Conservation (phyloP, 1,284 basidiomycete genomes). For the Rugosomyces carneus region DNA sequence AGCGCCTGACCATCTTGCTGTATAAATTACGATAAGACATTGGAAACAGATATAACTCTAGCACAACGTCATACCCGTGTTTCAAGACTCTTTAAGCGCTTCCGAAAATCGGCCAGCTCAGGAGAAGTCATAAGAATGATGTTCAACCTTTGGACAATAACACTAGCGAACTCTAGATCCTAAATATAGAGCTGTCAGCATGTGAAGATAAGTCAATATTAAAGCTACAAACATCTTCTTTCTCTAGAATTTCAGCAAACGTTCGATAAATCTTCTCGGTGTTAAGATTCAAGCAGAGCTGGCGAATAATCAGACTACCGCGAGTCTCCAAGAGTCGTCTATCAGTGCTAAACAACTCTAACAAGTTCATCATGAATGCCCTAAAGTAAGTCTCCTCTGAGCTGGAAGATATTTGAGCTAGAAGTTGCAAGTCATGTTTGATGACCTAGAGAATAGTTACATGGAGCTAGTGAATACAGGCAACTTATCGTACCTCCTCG, state of each 20-base stretch:
- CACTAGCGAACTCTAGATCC: slow-evolving; percentile 95
- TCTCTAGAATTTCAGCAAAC: slow-evolving; percentile 95
- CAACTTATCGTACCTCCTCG: slow-evolving; percentile 69
- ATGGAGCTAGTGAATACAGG: not conserved
- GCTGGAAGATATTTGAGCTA: slow-evolving; percentile 94
- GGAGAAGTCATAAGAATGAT: slow-evolving; percentile 96
- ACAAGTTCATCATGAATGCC: slow-evolving; percentile 90
- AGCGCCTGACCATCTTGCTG: slow-evolving; percentile 91
- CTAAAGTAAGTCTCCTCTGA: slow-evolving; percentile 96
- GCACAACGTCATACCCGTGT: slow-evolving; percentile 61
- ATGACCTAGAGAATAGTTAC: slow-evolving; percentile 58
- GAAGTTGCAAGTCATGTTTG: slow-evolving; percentile 90
- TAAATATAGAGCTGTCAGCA: slow-evolving; percentile 23
- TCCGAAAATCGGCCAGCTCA: slow-evolving; percentile 90
- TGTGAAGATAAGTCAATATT: not conserved
- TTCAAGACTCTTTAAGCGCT: slow-evolving; percentile 88
- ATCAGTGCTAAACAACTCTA: slow-evolving; percentile 95
- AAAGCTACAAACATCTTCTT: slow-evolving; percentile 74
- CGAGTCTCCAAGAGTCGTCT: slow-evolving; percentile 84
- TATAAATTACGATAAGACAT: not conserved
- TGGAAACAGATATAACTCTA: not conserved
- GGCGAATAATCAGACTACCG: slow-evolving; percentile 94
- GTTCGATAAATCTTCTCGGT: slow-evolving; percentile 95
- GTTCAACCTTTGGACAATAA: slow-evolving; percentile 96
- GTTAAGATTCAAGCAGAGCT: slow-evolving; percentile 91